Conservation (phyloP, 2,329 filamentous ascomycete genomes). For the Huntiella savannae region DNA sequence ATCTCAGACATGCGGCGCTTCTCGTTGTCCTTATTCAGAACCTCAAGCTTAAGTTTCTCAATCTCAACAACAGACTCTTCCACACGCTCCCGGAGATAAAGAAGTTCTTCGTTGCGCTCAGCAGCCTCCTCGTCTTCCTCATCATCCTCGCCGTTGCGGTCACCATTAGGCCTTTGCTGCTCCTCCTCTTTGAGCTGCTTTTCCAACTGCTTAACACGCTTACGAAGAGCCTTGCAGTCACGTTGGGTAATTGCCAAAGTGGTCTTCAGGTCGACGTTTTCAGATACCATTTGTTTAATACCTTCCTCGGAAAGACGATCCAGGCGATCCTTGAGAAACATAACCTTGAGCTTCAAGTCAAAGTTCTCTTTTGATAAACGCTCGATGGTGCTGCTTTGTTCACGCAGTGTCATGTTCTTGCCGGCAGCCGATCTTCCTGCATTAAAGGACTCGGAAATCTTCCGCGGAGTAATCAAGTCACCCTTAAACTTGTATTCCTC, state of each 20-base stretch:
- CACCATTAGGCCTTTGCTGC: conserved; percentile 36
- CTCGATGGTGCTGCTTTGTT: conserved; percentile 95
- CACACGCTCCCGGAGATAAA: conserved; percentile 67
- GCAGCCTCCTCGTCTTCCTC: conserved; percentile 42
- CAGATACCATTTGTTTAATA: conserved; percentile 92
- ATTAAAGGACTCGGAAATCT: conserved; percentile 31
- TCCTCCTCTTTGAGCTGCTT: conserved; percentile 53
- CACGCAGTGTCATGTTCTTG: conserved; percentile 72
- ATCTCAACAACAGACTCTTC: conserved; percentile 72
- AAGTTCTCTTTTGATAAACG: conserved; percentile 95
- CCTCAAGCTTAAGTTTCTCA: conserved; percentile 62
- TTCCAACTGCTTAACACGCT: conserved; percentile 71
- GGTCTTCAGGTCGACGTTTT: conserved; percentile 90
- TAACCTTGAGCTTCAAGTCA: conserved; percentile 89
- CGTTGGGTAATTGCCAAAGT: conserved; percentile 75
- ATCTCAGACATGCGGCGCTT: conserved; percentile 73
- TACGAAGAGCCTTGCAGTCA: conserved; percentile 68
- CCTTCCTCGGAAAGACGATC: conserved; percentile 90
- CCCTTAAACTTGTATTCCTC: conserved; percentile 68
- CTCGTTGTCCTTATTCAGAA: conserved; percentile 60
- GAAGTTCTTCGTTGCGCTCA: conserved; percentile 67
- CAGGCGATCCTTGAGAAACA: conserved; percentile 84
- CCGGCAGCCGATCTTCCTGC: conserved; percentile 30
- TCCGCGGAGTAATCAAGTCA: conserved; percentile 39
- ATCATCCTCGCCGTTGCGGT: conserved; percentile 34